phyloP scores from a whole-genome alignment of 768 basidiomycete genomes.

The Podaxis mareebaensis region DNA sequence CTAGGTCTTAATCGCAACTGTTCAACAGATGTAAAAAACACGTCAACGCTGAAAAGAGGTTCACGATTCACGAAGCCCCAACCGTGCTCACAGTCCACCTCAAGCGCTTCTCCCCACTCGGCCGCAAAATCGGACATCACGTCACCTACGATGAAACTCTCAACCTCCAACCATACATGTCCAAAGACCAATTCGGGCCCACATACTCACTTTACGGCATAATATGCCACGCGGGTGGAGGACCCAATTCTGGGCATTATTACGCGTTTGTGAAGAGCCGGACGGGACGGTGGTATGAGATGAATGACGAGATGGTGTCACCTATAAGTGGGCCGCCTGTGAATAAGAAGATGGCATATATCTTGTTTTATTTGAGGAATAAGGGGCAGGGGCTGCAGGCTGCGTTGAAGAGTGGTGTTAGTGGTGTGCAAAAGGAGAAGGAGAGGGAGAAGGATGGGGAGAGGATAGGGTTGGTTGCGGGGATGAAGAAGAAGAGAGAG shows the following conservation, averaged over 20 bases:
- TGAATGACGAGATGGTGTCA: slow-evolving; percentile 87
- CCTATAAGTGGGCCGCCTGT: slow-evolving; percentile 45
- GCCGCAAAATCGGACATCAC: slow-evolving; percentile 78
- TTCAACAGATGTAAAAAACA: slow-evolving; percentile 81
- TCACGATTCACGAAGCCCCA: slow-evolving; percentile 87
- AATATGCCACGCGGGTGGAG: slow-evolving; percentile 89
- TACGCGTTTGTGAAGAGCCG: slow-evolving; percentile 78
- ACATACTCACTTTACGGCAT: slow-evolving; percentile 88
- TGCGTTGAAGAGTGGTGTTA: slow-evolving; percentile 42
- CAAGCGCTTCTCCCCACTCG: slow-evolving; percentile 91
- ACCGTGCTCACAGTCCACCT: slow-evolving; percentile 88
- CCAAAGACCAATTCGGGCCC: slow-evolving; percentile 73
- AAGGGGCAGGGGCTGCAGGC: slow-evolving; percentile 75
- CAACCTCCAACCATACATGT: slow-evolving; percentile 78
- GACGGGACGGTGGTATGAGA: slow-evolving; percentile 80
- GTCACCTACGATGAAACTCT: slow-evolving; percentile 81
- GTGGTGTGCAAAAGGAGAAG: slow-evolving; percentile 14
- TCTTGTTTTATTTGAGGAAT: slow-evolving; percentile 87
- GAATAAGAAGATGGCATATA: slow-evolving; percentile 80
- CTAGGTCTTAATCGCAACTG: neutral
- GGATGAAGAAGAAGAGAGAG: slow-evolving; percentile 49
- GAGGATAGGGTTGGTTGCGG: slow-evolving; percentile 45
- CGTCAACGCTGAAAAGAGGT: slow-evolving; percentile 87
- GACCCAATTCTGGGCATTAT: slow-evolving; percentile 96
- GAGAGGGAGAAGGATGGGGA: slow-evolving; percentile 16